phyloP scores from a whole-genome alignment of 2,329 filamentous ascomycete genomes.

The Phaeosphaeria sp. region DNA sequence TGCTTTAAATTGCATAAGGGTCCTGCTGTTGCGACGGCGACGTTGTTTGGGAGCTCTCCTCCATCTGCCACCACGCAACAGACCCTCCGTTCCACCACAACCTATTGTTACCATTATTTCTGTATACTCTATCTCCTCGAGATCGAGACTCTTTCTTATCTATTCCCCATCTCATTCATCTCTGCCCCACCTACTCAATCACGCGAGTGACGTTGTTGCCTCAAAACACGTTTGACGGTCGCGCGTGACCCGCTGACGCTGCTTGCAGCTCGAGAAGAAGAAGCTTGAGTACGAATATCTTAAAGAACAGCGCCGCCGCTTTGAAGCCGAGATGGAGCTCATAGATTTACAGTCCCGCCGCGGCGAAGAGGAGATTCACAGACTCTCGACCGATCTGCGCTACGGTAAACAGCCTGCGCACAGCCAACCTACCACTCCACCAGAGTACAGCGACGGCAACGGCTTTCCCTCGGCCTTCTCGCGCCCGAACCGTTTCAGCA shows the following conservation, averaged over 20 bases:
- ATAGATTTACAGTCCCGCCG: constrained; percentile 84
- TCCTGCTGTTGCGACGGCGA: constrained; percentile 13
- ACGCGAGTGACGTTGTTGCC: constrained; percentile 21
- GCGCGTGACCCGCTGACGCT: constrained; percentile 35
- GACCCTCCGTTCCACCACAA: constrained; percentile 5
- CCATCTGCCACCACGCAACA: constrained; percentile 12
- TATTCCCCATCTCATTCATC: constrained; percentile 16
- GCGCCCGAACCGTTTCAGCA: constrained; percentile 86
- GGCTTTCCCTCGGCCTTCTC: constrained; percentile 82
- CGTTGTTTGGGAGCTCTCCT: constrained; percentile 11
- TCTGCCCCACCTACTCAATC: constrained; percentile 13
- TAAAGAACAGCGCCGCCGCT: constrained; percentile 84
- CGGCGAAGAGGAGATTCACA: constrained; percentile 82
- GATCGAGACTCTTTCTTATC: constrained; percentile 12
- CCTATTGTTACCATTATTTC: constrained; percentile 21
- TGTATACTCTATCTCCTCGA: constrained; percentile 27
- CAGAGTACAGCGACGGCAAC: constrained; percentile 83
- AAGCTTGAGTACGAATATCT: constrained; percentile 91
- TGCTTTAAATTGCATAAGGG: constrained; percentile 19
- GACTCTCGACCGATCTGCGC: constrained; percentile 81
- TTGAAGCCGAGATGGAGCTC: constrained; percentile 91
- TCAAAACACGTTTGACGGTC: constrained; percentile 19
- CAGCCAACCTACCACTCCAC: constrained; percentile 94
- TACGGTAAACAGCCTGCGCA: constrained; percentile 68
- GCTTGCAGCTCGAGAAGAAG: constrained; percentile 84